Base-by-base conservation (phyloP, 164 flowering plant genomes). In the Vitis rotundifolia region DNA sequence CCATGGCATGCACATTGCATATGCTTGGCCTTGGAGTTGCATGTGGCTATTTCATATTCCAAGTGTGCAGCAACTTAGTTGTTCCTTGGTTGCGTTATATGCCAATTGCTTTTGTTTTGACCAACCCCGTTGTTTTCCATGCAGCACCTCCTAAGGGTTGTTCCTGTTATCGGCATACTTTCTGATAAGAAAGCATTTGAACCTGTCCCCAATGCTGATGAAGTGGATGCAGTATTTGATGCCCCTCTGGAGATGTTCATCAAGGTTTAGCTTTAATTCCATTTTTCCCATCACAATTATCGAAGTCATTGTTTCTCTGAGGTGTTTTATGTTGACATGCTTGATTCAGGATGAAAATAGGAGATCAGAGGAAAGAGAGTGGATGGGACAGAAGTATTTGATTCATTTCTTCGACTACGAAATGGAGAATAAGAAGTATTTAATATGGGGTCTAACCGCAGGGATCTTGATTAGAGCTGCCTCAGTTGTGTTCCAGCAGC, bases 231-330 rank as follows among this genome's bases (percentile, higher is more conserved):
- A 29, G 78, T 92, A 63, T 94, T 94, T 66, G 93, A 94, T 72
- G 97, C 88, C 68, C 98, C 99, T 18, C 77, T 94, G 71, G 98
- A 94, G 80, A 94, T 94, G 98, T 94, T 92, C 76, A 80, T 94
- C 69, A 89, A 91, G 98, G 97, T 94, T 69, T 12, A 14, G 11
- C 65, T 68, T 52, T 22, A 26, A 3, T 11, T 56, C 60, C 47
- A 22, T 50, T 59, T 49, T 48, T 51, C 51, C 48, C 16, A 31
- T 53, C 37, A 16, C 12, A 53, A 22, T n/a, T 5, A 8, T 9
- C 37, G 8, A 22, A 22, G 9, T 18, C 13, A 1, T 5, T 52
- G 14, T 49, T 19, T 8, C 71, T 67, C 48, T 18, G 12, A 28
- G 6, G 29, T 12, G 44, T 59, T 55, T 15, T 26, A 8, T 19